Base-by-base conservation (phyloP, 1,284 basidiomycete species). In the Boletus subluridellus region DNA sequence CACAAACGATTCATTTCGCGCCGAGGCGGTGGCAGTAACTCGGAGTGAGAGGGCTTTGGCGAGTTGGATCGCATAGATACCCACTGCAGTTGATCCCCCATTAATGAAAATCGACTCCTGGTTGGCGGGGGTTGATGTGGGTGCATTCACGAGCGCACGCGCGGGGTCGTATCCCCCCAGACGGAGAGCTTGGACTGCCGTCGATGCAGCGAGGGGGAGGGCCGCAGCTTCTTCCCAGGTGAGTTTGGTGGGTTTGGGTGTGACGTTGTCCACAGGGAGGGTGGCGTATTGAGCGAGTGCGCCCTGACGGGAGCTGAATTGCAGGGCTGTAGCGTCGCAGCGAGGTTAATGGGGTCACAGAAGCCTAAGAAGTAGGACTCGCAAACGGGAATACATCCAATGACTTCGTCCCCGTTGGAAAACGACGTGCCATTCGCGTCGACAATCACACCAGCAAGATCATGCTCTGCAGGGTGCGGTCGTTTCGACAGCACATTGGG, bases 81-180 rank as follows among this genome's bases (percentile, higher is more conserved):
- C 89, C 1, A 89, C 85, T 3, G 81, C 74, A 2, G 84, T 81
- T 21, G 81, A 84, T 0, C 85, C 88, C 0, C 89, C 88, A 48
- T 87, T 84, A 60, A 90, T 76, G 60, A 89, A 80, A 5, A 90
- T 73, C 0, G 74, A 76, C 61, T 82, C 80, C 1, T 79, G 78
- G 3, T 17, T 11, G 30, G 35, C 8, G 0, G 74, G 64, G 63
- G 81, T 71, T 26, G 85, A 58, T 26, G 77, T 65, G 0, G 74
- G 76, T 14, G 71, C 63, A 3, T 75, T 69, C 48, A 78, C 70
- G 8, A 60, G 52, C 1, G n/a, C n/a, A n/a, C n/a, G n/a, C n/a
- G n/a, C n/a, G n/a, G n/a, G n/a, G n/a, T n/a, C n/a, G n/a, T n/a
- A n/a, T n/a, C n/a, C n/a, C n/a, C n/a, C n/a, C n/a, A n/a, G n/a